Base-by-base conservation (phyloP, 108 stramenopile species). In the Chaetoceros tenuissimus region DNA sequence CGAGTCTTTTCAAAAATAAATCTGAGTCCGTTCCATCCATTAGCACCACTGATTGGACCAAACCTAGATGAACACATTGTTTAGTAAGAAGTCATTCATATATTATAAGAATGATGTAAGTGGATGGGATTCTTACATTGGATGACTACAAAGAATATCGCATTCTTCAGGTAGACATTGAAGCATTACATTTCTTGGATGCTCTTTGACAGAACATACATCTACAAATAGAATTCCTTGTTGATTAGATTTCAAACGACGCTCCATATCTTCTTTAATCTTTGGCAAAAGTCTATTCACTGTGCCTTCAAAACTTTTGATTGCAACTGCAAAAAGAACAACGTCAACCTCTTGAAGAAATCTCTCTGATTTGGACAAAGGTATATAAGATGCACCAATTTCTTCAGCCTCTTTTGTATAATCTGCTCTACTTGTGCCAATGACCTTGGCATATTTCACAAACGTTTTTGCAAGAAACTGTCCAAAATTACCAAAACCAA, bases 181-280 rank as follows among this genome's bases (percentile, higher is more conserved):
- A 49, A 97, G 65, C 74, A 99, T 46, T 52, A 89, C 68, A 57
- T 92, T 59, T 47, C 92, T 75, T n/a, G 96, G 74, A 66, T 97
- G 95, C 64, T 89, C 94, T 69, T 99, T 99, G 13, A 99, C 98
- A 68, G 89, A 92, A 53, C 97, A 72, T 2, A 99, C 96, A 73
- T 97, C 96, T 7, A 94, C 96, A 40, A 99, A 69, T n/a, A 99
- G 73, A 21, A 90, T 89, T 31, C 81, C 85, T 30, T 67, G 60
- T 20, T 67, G 62, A 30, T 58, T 81, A 29, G 34, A 40, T 10
- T 40, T 5, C n/a, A n/a, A n/a, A n/a, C n/a, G n/a, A n/a, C n/a
- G n/a, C 13, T 40, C 13, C n/a, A 24, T 60, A 1, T 25, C 24
- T 23, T 2, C 22, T 0, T 47, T 31, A 19, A 86, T 40, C 31